A percentile compares a stretch with the other conserved stretches of the same genome.
phyloP scores from a whole-genome alignment of 129 eudicot genomes.

The Escallonia rubra region DNA sequence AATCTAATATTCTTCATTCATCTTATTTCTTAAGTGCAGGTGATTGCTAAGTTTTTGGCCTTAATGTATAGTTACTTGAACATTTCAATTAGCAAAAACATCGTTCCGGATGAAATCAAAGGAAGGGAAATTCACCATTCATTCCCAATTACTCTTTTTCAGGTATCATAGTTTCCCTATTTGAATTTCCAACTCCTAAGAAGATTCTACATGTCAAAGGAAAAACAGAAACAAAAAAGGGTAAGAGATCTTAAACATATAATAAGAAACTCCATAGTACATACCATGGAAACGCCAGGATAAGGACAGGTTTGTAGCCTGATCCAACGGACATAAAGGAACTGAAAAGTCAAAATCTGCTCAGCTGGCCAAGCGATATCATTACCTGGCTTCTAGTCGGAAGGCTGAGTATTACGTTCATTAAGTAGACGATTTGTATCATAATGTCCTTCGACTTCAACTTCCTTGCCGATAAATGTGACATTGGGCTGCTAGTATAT shows the following conservation, averaged over 20 bases:
- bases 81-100: constrained; percentile 50
- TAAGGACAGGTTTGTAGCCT: no score
- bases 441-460: no score
- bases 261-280: no score
- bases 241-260: background rate
- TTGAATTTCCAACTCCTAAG: background rate
- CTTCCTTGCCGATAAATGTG: no score
- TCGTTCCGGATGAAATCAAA: constrained; percentile 87
- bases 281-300: no score
- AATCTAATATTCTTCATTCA: background rate
- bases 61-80: constrained; percentile 63
- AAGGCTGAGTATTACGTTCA: no score
- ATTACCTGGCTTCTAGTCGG: no score
- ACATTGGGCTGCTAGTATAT: no score
- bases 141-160: constrained; percentile 86
- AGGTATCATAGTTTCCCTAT: constrained; percentile 37
- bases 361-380: no score
- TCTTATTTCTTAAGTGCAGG: background rate
- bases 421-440: no score
- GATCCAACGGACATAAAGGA: no score
- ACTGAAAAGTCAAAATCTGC: no score
- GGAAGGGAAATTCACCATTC: constrained; percentile 87
- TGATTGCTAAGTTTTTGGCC: constrained; percentile 46
- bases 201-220: constrained; percentile 1
- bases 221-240: background rate